Evolutionary conservation across 345 rosid species (phyloP), one percentile per base, ranked within the genome.

Genomic region (Gossypium turneri): DNA sequence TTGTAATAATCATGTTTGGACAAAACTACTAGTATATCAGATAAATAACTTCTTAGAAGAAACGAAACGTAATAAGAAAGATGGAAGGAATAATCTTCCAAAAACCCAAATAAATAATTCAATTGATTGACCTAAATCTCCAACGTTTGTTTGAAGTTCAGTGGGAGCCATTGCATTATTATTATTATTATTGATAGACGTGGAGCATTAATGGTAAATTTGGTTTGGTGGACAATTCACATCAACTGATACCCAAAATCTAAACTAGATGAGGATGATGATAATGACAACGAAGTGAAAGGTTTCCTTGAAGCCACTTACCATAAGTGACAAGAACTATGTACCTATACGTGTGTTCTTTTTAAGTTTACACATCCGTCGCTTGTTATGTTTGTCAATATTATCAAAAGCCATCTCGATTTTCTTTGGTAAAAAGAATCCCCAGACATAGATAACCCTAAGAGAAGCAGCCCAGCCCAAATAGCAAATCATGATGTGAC

Each of bases 401-500:
- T 29, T 29, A 29, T 29, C 34, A 29, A 29, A 29, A 29, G 34
- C 38, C 38, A 34, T 34, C 7, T 4, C 4, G 41, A 34, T 11
- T 45, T 1, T 45, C 12, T 8, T 45, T 10, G 48, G 9, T 45
- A 29, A 24, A 25, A 22, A 24, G 38, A 59, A 34, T 34, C 41
- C 41, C 7, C 6, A 4, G 41, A 4, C 27, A 1, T 56, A 11
- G 7, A 11, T 58, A 58, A 15, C 34, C 17, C 24, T 43, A 50
- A 15, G 12, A 47, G 51, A 41, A 65, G 24, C 67, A 65, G 70
- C 38, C 17, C 38, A 53, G 15, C 57, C 24, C 15, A 27, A 45
- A 44, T 4, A 34, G 41, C 41, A 34, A 68, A 25, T 57, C 69
- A 55, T 45, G 84, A 82, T 73, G 51, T 69, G 78, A 76, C 78